Evolutionary conservation across 768 basidiomycete species (phyloP).

Genomic region (Tephrocybe sp.): DNA sequence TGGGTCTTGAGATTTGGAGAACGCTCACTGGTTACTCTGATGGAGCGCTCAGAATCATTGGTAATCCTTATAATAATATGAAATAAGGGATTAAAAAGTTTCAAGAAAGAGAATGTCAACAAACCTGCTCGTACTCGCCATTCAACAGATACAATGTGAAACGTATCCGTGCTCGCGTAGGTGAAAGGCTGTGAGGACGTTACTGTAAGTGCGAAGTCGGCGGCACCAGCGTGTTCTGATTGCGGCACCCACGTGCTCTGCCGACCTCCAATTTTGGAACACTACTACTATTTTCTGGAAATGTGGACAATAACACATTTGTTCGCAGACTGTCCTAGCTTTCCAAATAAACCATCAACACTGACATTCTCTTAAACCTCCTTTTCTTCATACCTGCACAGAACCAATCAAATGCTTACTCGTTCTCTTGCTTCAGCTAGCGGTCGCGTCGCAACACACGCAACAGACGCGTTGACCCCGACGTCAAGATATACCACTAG

Average conservation of each 20-base stretch:
- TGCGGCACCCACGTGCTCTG: too few relatives aligned
- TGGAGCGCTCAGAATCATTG: conserved; percentile 44
- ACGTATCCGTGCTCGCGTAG: too few relatives aligned
- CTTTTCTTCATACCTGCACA: background rate
- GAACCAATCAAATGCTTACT: conserved; percentile 3
- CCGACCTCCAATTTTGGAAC: too few relatives aligned
- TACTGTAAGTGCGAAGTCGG: too few relatives aligned
- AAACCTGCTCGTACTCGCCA: conserved; percentile 32
- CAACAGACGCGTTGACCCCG: background rate
- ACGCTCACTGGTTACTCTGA: conserved; percentile 49
- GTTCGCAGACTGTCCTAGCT: too few relatives aligned
- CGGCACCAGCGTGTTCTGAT: too few relatives aligned
- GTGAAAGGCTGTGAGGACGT: too few relatives aligned
- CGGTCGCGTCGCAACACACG: background rate
- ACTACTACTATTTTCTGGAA: too few relatives aligned
- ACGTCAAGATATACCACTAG: background rate
- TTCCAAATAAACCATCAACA: too few relatives aligned
- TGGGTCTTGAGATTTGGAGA: conserved; percentile 1
- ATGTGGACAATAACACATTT: too few relatives aligned
- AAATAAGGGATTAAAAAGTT: conserved; percentile 9
- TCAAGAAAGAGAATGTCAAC: conserved; percentile 6
- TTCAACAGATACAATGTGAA: background rate
- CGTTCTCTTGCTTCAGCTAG: conserved; percentile 12
- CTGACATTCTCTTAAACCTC: background rate
- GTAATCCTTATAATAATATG: conserved; percentile 26